These are phyloP conservation scores for Turnera subulata DNA, from an alignment of 345 rosid genomes.

Conservation along the genomic window DNA sequence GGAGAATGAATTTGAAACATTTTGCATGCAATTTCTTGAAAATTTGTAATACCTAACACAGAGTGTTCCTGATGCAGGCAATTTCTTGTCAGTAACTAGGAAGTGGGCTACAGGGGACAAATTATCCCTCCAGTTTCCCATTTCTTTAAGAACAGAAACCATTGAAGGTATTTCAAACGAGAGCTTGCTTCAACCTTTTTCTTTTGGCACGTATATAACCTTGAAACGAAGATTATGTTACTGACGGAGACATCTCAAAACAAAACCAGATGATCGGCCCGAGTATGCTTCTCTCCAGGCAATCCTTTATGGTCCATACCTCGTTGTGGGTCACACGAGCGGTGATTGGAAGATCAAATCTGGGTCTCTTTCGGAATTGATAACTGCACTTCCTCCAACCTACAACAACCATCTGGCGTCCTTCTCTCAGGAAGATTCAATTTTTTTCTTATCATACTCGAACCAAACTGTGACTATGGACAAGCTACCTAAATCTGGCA, in stretches of 20 bases:
- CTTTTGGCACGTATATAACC: no score
- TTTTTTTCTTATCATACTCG: constrained; percentile 51
- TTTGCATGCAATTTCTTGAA: background rate
- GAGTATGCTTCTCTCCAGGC: constrained; percentile 70
- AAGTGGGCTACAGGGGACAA: constrained; percentile 59
- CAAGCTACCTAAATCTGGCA: constrained; percentile 45
- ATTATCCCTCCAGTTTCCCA: constrained; percentile 55
- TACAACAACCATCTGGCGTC: constrained; percentile 53
- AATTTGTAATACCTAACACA: background rate
- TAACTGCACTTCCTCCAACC: constrained; percentile 48
- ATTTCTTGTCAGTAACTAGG: constrained; percentile 42
- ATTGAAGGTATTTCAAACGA: constrained; percentile 54
- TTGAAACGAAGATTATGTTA: background rate
- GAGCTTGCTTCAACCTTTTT: background rate
- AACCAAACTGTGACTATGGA: constrained; percentile 66
- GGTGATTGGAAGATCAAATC: constrained; percentile 70
- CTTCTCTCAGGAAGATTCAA: constrained; percentile 46
- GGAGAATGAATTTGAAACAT: background rate
- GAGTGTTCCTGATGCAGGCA: constrained; percentile 45
- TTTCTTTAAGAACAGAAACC: constrained; percentile 55
- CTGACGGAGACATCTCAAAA: background rate
- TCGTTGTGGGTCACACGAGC: constrained; percentile 62
- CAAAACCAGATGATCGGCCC: constrained; percentile 64
- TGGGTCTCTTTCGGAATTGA: constrained; percentile 46
- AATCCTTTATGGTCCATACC: constrained; percentile 84